phyloP scores from a whole-genome alignment of 2,329 filamentous ascomycete species.

The Plectosphaerella cucumerina region DNA sequence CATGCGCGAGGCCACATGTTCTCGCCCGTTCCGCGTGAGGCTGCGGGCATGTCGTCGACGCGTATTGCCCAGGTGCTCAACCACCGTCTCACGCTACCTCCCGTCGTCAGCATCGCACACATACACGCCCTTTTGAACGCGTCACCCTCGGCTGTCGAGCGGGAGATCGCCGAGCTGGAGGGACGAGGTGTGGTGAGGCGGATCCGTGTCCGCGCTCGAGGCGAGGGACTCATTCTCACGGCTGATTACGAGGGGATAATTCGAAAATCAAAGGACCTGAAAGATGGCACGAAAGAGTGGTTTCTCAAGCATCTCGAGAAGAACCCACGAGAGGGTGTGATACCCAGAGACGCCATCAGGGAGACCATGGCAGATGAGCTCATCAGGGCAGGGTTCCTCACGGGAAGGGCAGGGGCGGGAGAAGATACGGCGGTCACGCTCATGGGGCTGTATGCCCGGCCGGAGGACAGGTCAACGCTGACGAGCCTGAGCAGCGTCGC shows the following conservation, averaged over 20 bases:
- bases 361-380: conserved; percentile 46
- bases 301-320: conserved; percentile 48
- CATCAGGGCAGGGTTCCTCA: conserved; percentile 64
- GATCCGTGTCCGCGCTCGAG: conserved; percentile 58
- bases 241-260: conserved; percentile 51
- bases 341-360: not conserved
- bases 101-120: conserved; percentile 62
- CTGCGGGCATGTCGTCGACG: conserved; percentile 58
- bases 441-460: conserved; percentile 33
- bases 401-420: conserved; percentile 31
- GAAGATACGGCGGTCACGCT: conserved; percentile 10
- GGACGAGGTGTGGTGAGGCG: conserved; percentile 54
- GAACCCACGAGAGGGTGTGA: conserved; percentile 34
- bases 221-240: conserved; percentile 61
- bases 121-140: conserved; percentile 55
- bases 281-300: conserved; percentile 38
- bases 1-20: conserved; percentile 62
- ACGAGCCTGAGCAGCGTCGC: conserved; percentile 60
- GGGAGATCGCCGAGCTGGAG: conserved; percentile 60
- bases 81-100: conserved; percentile 55
- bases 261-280: conserved; percentile 16
- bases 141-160: conserved; percentile 61
- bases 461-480: conserved; percentile 51
- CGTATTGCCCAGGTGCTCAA: conserved; percentile 61
- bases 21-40: conserved; percentile 52